Conservation (phyloP, 805 yeast species). For the Cyberlindnera veronae region DNA sequence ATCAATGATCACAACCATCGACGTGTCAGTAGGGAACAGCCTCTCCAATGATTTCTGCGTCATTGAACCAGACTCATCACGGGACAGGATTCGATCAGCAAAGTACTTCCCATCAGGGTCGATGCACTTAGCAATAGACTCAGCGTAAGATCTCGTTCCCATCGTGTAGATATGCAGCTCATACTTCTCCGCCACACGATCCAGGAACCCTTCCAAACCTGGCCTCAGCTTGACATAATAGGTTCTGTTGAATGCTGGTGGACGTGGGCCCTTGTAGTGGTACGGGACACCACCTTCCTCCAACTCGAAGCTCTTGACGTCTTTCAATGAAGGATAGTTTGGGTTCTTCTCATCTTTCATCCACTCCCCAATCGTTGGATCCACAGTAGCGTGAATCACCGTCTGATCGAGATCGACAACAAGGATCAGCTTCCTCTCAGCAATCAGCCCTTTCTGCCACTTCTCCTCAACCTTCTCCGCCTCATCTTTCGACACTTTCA, state of each 20-base stretch:
- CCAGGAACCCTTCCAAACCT: conserved; percentile 72
- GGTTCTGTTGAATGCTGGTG: conserved; percentile 58
- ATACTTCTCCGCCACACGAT: conserved; percentile 56
- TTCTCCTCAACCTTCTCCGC: conserved; percentile 78
- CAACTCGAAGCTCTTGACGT: conserved; percentile 71
- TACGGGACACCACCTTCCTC: conserved; percentile 55
- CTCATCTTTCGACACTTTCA: conserved; percentile 80
- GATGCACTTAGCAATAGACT: conserved; percentile 81
- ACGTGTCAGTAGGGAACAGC: conserved; percentile 91
- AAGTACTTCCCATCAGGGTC: conserved; percentile 87
- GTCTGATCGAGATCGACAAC: conserved; percentile 98
- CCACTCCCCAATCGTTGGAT: conserved; percentile 97
- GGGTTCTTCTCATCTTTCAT: conserved; percentile 82
- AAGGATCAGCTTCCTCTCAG: conserved; percentile 68
- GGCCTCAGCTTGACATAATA: conserved; percentile 93
- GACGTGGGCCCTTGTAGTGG: conserved; percentile 53
- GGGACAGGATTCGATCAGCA: conserved; percentile 85
- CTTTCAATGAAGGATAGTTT: conserved; percentile 78
- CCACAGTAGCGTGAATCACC: conserved; percentile 95
- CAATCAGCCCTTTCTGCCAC: conserved; percentile 56
- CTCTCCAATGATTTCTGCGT: conserved; percentile 86
- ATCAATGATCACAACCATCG: conserved; percentile 94
- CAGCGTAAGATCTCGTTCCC: conserved; percentile 95
- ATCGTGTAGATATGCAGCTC: conserved; percentile 96
- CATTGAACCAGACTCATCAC: conserved; percentile 93